Evolutionary conservation across 768 basidiomycete species (phyloP), one percentile per base, ranked within the genome.

Genomic region (Termitomyces sp.): DNA sequence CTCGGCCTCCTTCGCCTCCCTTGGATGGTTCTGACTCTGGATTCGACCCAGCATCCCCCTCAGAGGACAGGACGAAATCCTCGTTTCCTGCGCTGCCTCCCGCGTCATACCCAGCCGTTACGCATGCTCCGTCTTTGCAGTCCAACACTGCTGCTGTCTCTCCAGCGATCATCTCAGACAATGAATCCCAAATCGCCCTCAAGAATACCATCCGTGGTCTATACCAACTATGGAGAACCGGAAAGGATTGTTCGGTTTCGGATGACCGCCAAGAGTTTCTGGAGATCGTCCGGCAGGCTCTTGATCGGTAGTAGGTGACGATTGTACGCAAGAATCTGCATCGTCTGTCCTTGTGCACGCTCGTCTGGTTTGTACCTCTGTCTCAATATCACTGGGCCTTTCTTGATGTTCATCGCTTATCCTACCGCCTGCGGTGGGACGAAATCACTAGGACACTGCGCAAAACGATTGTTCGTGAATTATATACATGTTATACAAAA

Each of bases 211-310:
- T 87, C 50, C 76, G 73, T 58, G 80, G 83, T 2, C 66, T 90
- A 41, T 87, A 82, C 67, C 72, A 67, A 30, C 75, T 88, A 22
- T 88, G 88, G 87, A 80, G 71, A 65, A 64, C 76, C 10, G 70
- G 75, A 30, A 72, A 68, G 54, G 40, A 52, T 6, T 55, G 63
- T 45, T 57, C 54, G 1, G 56, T 51, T 32, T 56, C 45, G 6
- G 65, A 62, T 3, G 72, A 75, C 52, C 63, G 67, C 32, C 68
- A 72, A 30, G 35, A 70, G 50, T 82, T 82, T 62, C 61, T 79
- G 3, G 50, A 66, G 20, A 64, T 73, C 8, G 76, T 79, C 50
- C 70, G 66, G 16, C 66, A 68, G 55, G 71, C 70, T 41, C 62
- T 78, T 41, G 13, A 44, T 24, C 5, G 24, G 11, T 44, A 43